These are phyloP conservation scores for Trametes sp. DNA, from an alignment of 1,284 basidiomycete species.

Conservation along the genomic window DNA sequence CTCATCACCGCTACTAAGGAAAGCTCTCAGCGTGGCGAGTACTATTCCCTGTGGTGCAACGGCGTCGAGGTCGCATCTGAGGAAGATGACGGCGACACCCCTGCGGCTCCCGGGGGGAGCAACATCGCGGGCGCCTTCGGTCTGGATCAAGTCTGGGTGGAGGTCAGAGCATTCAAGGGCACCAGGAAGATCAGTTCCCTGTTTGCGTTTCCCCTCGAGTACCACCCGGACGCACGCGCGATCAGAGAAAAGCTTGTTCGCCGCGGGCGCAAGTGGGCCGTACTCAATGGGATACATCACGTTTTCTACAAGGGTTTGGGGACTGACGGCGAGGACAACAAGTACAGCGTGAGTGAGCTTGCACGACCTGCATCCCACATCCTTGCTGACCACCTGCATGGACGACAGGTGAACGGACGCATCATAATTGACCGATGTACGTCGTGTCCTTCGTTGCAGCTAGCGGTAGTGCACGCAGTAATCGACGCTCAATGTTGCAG, in stretches of 20 bases:
- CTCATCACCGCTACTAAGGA: constrained; percentile 45
- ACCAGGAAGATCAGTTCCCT: constrained; percentile 55
- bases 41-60: constrained; percentile 39
- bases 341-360: constrained; percentile 51
- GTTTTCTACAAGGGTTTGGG: constrained; percentile 60
- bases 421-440: constrained; percentile 57
- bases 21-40: constrained; percentile 39
- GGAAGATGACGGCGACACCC: background rate
- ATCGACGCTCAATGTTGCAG: background rate
- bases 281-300: constrained; percentile 58
- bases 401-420: constrained; percentile 39
- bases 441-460: too few relatives aligned
- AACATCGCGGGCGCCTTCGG: constrained; percentile 41
- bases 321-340: constrained; percentile 40
- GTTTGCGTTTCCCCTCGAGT: constrained; percentile 57
- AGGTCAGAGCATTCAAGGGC: constrained; percentile 52
- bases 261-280: constrained; percentile 61
- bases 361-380: too few relatives aligned
- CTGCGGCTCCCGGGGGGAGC: background rate
- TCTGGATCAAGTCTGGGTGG: constrained; percentile 46
- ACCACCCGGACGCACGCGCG: constrained; percentile 49
- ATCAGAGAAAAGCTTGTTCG: constrained; percentile 47
- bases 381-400: background rate
- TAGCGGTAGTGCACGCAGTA: too few relatives aligned
- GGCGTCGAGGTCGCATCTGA: background rate